Evolutionary conservation across 2,329 filamentous ascomycete genomes (phyloP).

Genomic region (Penicillium nordicum): DNA sequence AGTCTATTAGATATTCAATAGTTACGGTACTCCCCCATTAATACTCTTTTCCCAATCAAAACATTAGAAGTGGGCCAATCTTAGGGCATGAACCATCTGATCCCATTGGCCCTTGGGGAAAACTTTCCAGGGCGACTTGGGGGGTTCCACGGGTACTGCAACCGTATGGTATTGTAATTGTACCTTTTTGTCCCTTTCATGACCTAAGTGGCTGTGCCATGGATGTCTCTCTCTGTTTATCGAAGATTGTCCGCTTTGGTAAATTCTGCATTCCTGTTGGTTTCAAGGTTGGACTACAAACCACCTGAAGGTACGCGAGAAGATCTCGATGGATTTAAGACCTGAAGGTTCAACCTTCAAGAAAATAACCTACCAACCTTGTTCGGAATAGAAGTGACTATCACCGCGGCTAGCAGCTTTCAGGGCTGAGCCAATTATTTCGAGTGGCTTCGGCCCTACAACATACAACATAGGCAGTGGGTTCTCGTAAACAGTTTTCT

Average conservation of each 20-base stretch:
- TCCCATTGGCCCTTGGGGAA: neutral
- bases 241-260: neutral
- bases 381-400: neutral
- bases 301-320: neutral
- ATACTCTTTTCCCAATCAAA: neutral
- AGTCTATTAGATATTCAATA: neutral
- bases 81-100: neutral
- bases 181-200: slow-evolving; percentile 1
- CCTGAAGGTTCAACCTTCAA: neutral
- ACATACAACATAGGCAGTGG: neutral
- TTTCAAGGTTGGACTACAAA: neutral
- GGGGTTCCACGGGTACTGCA: neutral
- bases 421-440: neutral
- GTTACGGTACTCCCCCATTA: neutral
- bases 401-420: neutral
- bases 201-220: slow-evolving; percentile 21
- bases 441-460: neutral
- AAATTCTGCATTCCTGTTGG: slow-evolving; percentile 12
- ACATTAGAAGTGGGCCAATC: neutral
- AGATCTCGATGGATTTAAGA: neutral
- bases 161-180: neutral
- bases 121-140: neutral
- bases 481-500: neutral
- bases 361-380: neutral
- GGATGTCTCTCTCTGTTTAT: neutral